Evolutionary conservation across 768 basidiomycete genomes (phyloP), one percentile per base, ranked within the genome.

Genomic region (Boletus subcaerulescens): DNA sequence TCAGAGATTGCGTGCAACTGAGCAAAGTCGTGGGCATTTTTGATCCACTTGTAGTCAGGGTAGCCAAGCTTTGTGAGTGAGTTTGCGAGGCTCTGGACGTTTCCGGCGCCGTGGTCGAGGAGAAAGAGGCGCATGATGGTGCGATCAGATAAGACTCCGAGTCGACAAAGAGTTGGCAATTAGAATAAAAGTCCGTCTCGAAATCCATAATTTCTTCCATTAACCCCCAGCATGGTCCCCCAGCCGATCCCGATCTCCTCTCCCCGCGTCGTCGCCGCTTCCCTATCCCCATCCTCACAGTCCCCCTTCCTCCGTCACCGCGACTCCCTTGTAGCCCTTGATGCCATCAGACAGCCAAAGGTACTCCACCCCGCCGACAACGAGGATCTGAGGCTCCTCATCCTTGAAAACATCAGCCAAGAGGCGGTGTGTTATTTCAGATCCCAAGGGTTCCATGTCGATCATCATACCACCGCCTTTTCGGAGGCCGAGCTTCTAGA

Each of bases 51-150:
- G 73, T 94, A 98, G 15, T 67, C 67, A 2, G 82, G 71, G 73
- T 92, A 85, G 15, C 96, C 95, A 1, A 98, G 85, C 54, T 82
- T 83, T 42, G 74, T 81, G 60, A 98, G 78, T 2, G 95, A 90
- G 71, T 98, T 98, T 29, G 95, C 95, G 39, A 98, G 84, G 65
- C 90, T 93, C 74, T 87, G 87, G 44, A 93, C 91, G 67, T 94
- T 98, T 20, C 95, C 95, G 48, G 95, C 95, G 70, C 95, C 95
- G 68, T 98, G 97, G 72, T 98, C 96, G 60, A 98, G 87, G 64
- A 98, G 83, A 73, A 86, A 98, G 60, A 97, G 84, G 55, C 70
- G 73, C 81, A 81, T 82, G 55, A 47, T 15, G 38, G 9, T 11
- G 7, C 9, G 35, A 36, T 36, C 35, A 36, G 26, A 26, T 26